Conservation (phyloP, 495 filamentous ascomycete species). For the Aspergillus sclerotioniger region DNA sequence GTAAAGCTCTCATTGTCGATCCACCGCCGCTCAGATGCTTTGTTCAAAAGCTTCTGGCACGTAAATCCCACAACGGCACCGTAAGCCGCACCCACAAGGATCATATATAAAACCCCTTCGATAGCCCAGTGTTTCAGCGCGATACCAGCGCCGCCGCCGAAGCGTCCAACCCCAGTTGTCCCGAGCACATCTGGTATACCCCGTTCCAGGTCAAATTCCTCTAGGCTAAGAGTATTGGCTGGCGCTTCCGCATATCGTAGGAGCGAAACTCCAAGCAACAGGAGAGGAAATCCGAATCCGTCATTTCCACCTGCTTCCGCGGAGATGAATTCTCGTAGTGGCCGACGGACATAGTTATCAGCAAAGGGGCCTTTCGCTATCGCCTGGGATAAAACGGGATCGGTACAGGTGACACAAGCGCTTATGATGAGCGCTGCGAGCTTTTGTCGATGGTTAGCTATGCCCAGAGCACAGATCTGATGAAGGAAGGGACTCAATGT, state of each 20-base stretch:
- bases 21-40: conserved; percentile 33
- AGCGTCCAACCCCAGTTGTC: conserved; percentile 29
- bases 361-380: conserved; percentile 62
- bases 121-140: conserved; percentile 42
- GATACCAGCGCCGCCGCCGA: conserved; percentile 31
- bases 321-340: conserved; percentile 61
- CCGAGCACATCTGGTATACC: conserved; percentile 30
- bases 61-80: conserved; percentile 34
- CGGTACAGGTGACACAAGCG: conserved; percentile 62
- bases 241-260: conserved; percentile 51
- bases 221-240: conserved; percentile 16
- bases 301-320: conserved; percentile 61
- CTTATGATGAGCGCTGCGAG: conserved; percentile 57
- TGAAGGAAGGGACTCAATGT: conserved; percentile 7
- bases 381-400: conserved; percentile 58
- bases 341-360: conserved; percentile 56
- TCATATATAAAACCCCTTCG: conserved; percentile 41
- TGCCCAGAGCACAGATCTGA: background rate
- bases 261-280: conserved; percentile 55
- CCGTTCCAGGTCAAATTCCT: conserved; percentile 25
- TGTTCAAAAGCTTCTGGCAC: conserved; percentile 28
- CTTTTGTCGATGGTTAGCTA: conserved; percentile 29
- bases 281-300: conserved; percentile 59
- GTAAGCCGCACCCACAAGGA: conserved; percentile 36
- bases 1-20: conserved; percentile 37